Evolutionary conservation across 345 rosid genomes (phyloP).

Genomic region (Citrus glauca): DNA sequence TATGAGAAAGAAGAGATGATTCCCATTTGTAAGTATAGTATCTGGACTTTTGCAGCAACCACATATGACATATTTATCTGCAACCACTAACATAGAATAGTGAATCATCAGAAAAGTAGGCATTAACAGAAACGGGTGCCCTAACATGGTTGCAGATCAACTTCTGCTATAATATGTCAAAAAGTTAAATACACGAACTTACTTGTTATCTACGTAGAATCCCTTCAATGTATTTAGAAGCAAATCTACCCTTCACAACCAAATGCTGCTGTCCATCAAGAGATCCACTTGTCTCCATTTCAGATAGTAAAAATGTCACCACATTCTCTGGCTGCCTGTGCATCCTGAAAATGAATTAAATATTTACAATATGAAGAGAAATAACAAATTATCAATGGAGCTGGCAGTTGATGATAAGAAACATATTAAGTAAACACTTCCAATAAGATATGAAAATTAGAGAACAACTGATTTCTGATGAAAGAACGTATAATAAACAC

Average conservation of each 20-base stretch:
- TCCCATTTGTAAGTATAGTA: constrained; percentile 39
- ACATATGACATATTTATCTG: constrained; percentile 48
- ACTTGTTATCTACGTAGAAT: constrained; percentile 32
- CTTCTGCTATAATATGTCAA: background rate
- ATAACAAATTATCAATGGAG: background rate
- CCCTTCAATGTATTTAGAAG: constrained; percentile 38
- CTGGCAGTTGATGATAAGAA: background rate
- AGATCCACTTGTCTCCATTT: constrained; percentile 42
- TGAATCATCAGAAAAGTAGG: background rate
- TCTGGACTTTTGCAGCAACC: constrained; percentile 49
- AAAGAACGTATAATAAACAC: background rate
- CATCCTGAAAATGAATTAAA: constrained; percentile 27
- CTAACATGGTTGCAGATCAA: background rate
- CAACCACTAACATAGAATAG: background rate
- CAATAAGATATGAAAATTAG: background rate
- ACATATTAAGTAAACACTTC: background rate
- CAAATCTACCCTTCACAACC: constrained; percentile 41
- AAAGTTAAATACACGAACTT: constrained; percentile 6
- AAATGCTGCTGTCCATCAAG: constrained; percentile 43
- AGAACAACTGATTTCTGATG: background rate
- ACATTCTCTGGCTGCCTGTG: constrained; percentile 47
- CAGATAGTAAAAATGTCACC: constrained; percentile 38
- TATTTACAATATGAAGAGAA: background rate
- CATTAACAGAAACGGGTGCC: background rate
- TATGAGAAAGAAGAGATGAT: constrained; percentile 36